Evolutionary conservation across 2,329 filamentous ascomycete genomes (phyloP).

Genomic region (Bertia moriformis): DNA sequence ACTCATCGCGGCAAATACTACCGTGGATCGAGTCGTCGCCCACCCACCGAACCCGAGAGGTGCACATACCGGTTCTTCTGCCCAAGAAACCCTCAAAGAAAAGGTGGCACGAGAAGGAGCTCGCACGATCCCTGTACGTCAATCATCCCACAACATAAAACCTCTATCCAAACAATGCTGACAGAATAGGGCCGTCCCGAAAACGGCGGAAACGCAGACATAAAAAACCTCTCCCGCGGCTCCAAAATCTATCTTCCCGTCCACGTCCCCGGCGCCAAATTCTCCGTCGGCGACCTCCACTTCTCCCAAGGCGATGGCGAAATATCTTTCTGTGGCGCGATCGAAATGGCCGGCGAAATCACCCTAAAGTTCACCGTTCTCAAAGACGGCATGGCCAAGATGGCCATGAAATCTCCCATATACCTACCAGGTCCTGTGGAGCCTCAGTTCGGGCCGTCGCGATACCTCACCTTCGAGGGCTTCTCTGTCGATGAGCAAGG

Average conservation of each 20-base stretch:
- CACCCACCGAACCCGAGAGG: constrained; percentile 60
- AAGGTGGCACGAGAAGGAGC: constrained; percentile 68
- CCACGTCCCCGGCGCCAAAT: constrained; percentile 75
- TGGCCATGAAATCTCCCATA: constrained; percentile 70
- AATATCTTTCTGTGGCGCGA: constrained; percentile 77
- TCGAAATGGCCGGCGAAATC: constrained; percentile 86
- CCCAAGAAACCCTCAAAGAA: constrained; percentile 37
- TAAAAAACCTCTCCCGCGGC: constrained; percentile 70
- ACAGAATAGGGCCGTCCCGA: constrained; percentile 49
- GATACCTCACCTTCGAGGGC: constrained; percentile 75
- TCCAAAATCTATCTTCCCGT: constrained; percentile 78
- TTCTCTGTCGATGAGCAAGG: constrained; percentile 81
- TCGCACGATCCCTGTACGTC: constrained; percentile 55
- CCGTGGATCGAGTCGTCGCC: constrained; percentile 59
- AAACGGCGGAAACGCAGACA: constrained; percentile 82
- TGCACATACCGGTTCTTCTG: constrained; percentile 53
- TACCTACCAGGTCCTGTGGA: constrained; percentile 79
- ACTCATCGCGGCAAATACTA: constrained; percentile 50
- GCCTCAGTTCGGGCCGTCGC: constrained; percentile 70
- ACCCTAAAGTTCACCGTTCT: constrained; percentile 82
- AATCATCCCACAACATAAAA: neutral
- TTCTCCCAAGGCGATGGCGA: constrained; percentile 83
- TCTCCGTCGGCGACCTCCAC: constrained; percentile 77
- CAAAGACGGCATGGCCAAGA: constrained; percentile 61
- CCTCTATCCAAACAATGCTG: neutral